A percentile compares a stretch with the other conserved stretches of the same genome.
These are phyloP conservation scores for Boletus pseudopeckii DNA, from an alignment of 768 basidiomycete species.

Conservation along the genomic window DNA sequence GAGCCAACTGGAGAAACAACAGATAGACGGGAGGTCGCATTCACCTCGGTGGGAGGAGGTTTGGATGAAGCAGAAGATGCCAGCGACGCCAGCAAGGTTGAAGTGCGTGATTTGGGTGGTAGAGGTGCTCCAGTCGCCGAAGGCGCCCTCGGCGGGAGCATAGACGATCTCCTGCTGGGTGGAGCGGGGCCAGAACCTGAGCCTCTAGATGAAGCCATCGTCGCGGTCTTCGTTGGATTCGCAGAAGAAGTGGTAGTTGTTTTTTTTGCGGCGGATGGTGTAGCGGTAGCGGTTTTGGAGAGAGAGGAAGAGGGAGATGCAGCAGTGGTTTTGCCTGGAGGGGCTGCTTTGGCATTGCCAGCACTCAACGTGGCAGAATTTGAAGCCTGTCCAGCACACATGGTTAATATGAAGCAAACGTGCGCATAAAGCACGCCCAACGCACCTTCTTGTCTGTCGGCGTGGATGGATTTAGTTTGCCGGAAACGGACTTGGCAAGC, in stretches of 20 bases:
- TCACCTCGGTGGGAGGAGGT: slow-evolving; percentile 18
- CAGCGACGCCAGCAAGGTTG: slow-evolving; percentile 28
- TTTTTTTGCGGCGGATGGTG: slow-evolving; percentile 32
- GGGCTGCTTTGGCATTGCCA: slow-evolving; percentile 47
- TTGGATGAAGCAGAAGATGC: slow-evolving; percentile 22
- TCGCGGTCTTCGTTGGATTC: slow-evolving; percentile 32
- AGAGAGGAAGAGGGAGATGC: slow-evolving; percentile 31
- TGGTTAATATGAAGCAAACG: slow-evolving; percentile 26
- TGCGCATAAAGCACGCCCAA: slow-evolving; percentile 18
- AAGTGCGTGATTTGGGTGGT: slow-evolving; percentile 37
- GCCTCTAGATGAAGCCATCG: slow-evolving; percentile 32
- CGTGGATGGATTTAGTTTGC: slow-evolving; percentile 50
- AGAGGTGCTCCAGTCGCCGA: slow-evolving; percentile 38
- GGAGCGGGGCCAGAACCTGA: slow-evolving; percentile 31
- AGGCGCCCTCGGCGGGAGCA: slow-evolving; percentile 35
- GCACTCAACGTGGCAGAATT: slow-evolving; percentile 64
- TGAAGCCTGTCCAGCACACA: slow-evolving; percentile 46
- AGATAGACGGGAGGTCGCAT: slow-evolving; percentile 41
- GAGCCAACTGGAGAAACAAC: slow-evolving; percentile 58
- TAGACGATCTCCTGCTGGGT: slow-evolving; percentile 31
- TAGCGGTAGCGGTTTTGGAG: slow-evolving; percentile 28
- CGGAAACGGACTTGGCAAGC: slow-evolving; percentile 40
- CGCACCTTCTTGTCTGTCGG: slow-evolving; percentile 68
- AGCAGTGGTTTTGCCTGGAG: slow-evolving; percentile 40
- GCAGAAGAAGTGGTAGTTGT: slow-evolving; percentile 26